These are phyloP conservation scores for Coemansia sp. DNA, from an alignment of 192 early-diverging fungal genomes.

Conservation along the genomic window DNA sequence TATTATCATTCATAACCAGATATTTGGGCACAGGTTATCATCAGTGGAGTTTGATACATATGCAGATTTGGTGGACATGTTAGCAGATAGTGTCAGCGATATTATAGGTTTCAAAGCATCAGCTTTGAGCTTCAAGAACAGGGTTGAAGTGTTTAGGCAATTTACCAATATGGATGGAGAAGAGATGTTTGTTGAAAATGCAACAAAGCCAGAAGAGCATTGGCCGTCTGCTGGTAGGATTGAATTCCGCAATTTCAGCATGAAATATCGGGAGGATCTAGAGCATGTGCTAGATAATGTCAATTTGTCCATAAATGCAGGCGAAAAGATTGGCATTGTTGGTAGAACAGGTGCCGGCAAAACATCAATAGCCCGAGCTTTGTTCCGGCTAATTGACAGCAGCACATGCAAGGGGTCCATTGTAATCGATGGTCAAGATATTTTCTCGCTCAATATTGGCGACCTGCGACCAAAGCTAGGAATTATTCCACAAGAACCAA, in stretches of 20 bases:
- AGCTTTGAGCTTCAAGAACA: background rate
- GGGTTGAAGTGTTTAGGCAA: background rate
- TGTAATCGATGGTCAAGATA: too few relatives aligned
- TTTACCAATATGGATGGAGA: background rate
- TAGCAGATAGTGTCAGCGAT: background rate
- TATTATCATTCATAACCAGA: background rate
- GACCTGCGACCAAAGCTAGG: too few relatives aligned
- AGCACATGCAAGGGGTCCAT: too few relatives aligned
- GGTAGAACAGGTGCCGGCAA: conserved; percentile 60
- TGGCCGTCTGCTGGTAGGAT: conserved; percentile 51
- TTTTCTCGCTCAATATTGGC: conserved; percentile 62
- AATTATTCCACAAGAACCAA: too few relatives aligned
- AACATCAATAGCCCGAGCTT: conserved; percentile 54
- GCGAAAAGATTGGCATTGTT: conserved; percentile 65
- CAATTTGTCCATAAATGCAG: conserved; percentile 33
- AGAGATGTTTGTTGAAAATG: background rate
- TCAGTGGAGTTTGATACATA: background rate
- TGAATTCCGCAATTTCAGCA: conserved; percentile 53
- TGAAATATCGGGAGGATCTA: conserved; percentile 58
- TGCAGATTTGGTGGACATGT: background rate
- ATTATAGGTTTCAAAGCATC: background rate
- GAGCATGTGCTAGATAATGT: conserved; percentile 40
- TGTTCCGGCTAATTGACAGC: conserved; percentile 62
- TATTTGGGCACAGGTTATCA: background rate
- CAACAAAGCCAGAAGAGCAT: background rate